Percentiles rank a stretch among this genome's conserved stretches.
Evolutionary conservation across 2,329 filamentous ascomycete species (phyloP).

Genomic region (Aspergillus sojae): DNA sequence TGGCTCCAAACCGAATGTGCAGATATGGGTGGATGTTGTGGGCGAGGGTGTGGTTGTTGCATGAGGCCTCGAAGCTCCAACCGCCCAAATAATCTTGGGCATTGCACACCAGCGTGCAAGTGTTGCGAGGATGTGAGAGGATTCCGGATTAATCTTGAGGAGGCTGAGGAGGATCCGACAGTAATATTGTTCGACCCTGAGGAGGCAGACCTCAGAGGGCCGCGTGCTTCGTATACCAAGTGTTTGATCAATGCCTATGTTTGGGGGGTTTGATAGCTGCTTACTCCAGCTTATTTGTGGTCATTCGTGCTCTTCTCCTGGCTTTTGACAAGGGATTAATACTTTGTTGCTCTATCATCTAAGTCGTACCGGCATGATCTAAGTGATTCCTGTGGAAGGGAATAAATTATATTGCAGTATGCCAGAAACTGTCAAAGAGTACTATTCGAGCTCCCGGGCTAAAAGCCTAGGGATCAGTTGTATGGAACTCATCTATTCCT

Average conservation of each 20-base stretch:
- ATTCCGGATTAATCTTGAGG: fast-evolving
- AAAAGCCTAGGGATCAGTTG: too few relatives aligned
- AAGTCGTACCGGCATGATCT: too few relatives aligned
- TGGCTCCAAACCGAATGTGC: background rate
- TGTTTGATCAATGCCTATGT: background rate
- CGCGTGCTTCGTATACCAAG: background rate
- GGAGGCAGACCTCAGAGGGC: background rate
- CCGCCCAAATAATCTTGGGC: background rate
- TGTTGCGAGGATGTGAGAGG: background rate
- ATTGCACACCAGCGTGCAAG: background rate
- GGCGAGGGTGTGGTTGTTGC: background rate
- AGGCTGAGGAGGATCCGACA: background rate
- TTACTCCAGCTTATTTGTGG: background rate
- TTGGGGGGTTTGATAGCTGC: background rate
- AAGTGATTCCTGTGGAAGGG: too few relatives aligned
- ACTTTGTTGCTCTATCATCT: too few relatives aligned
- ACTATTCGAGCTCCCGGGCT: too few relatives aligned
- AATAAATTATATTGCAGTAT: too few relatives aligned
- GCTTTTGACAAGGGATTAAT: too few relatives aligned
- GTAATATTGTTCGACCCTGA: fast-evolving
- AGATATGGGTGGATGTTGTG: background rate
- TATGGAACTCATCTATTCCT: too few relatives aligned
- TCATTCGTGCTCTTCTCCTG: too few relatives aligned
- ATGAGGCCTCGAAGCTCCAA: background rate
- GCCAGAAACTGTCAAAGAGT: too few relatives aligned